Percentiles rank a stretch among this genome's conserved stretches.
phyloP scores from a whole-genome alignment of 306 rosid genomes.

The Fragaria nilgerrensis region DNA sequence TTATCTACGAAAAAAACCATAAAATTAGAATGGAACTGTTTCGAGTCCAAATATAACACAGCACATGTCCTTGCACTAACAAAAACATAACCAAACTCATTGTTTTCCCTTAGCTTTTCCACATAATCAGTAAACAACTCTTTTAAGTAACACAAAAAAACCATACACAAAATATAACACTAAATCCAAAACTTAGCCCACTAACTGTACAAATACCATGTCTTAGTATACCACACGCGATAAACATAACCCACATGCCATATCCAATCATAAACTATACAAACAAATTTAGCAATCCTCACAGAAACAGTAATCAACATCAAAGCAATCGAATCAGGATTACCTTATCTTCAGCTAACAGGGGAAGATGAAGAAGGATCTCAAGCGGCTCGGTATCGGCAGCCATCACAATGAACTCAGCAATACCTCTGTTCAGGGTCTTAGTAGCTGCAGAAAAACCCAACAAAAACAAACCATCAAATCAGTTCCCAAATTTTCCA shows the following conservation, averaged over 20 bases:
- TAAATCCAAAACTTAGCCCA: neutral
- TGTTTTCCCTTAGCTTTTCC: neutral
- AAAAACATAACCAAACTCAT: neutral
- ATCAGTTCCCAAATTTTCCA: neutral
- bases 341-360: conserved; percentile 91
- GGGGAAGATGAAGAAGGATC: conserved; percentile 89
- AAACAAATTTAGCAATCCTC: no score
- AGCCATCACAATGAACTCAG: conserved; percentile 88
- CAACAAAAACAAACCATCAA: neutral
- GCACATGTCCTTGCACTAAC: neutral
- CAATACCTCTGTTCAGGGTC: conserved; percentile 81
- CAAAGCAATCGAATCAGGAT: neutral
- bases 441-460: conserved; percentile 61
- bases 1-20: neutral
- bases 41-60: no score
- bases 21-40: neutral
- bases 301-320: neutral
- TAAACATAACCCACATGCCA: neutral
- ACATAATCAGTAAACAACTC: neutral
- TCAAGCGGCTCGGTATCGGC: conserved; percentile 89
- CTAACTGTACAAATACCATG: neutral
- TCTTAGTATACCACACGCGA: neutral
- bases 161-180: neutral
- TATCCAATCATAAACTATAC: no score
- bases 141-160: neutral